phyloP scores from a whole-genome alignment of 345 rosid species.

The Alliaria petiolata region DNA sequence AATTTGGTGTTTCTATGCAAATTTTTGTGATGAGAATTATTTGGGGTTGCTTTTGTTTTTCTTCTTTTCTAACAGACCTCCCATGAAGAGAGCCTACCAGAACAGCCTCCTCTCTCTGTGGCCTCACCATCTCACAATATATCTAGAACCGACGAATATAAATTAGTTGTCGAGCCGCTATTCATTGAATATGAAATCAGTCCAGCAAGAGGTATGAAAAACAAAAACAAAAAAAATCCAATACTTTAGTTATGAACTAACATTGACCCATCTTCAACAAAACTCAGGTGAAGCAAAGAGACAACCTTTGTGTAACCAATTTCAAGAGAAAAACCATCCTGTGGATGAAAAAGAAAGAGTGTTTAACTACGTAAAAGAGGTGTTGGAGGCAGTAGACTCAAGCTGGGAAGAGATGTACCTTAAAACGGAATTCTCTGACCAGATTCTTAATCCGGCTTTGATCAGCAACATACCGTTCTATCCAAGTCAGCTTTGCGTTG shows the following conservation, averaged over 20 bases:
- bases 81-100: slow-evolving; percentile 33
- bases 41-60: neutral
- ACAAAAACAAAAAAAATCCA: slow-evolving; percentile 21
- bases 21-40: neutral
- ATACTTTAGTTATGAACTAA: slow-evolving; percentile 41
- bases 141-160: slow-evolving; percentile 32
- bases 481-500: slow-evolving; percentile 47
- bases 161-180: slow-evolving; percentile 54
- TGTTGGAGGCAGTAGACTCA: slow-evolving; percentile 49
- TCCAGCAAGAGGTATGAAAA: slow-evolving; percentile 57
- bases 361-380: slow-evolving; percentile 52
- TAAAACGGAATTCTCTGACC: slow-evolving; percentile 53
- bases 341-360: slow-evolving; percentile 38
- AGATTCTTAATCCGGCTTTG: slow-evolving; percentile 58
- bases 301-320: slow-evolving; percentile 44
- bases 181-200: slow-evolving; percentile 56
- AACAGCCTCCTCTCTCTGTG: slow-evolving; percentile 31
- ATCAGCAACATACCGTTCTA: slow-evolving; percentile 50
- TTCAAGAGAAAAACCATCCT: slow-evolving; percentile 35
- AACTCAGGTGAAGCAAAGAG: slow-evolving; percentile 45
- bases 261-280: slow-evolving; percentile 23
- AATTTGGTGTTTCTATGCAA: neutral
- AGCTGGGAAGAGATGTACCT: slow-evolving; percentile 68
- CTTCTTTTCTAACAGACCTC: slow-evolving; percentile 39
- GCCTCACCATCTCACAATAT: slow-evolving; percentile 47